Evolutionary conservation across 1,284 basidiomycete genomes (phyloP).

Genomic region (Ceratobasidium sp.): DNA sequence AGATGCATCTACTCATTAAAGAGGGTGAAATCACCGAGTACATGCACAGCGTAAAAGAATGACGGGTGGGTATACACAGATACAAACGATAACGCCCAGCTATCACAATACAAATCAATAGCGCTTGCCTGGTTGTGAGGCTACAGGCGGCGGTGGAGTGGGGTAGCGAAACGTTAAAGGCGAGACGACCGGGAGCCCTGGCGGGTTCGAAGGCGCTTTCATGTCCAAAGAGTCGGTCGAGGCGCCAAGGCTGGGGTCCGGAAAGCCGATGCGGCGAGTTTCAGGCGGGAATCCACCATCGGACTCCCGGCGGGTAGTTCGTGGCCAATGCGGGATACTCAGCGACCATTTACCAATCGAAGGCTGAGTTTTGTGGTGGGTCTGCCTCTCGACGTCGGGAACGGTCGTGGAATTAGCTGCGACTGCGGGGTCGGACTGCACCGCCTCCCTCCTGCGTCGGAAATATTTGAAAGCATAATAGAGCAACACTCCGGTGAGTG

Average conservation of each 20-base stretch:
- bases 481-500: neutral
- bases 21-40: conserved; percentile 2
- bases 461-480: conserved; percentile 3
- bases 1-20: neutral
- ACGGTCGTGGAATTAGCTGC: neutral
- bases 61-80: neutral
- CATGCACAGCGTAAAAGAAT: conserved; percentile 25
- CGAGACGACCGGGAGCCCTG: conserved; percentile 18
- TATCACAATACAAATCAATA: neutral
- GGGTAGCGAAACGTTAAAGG: conserved; percentile 24
- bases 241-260: conserved; percentile 18
- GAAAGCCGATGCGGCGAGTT: conserved; percentile 32
- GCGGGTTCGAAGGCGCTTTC: conserved; percentile 18
- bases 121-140: conserved; percentile 17
- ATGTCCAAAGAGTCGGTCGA: conserved; percentile 28
- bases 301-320: conserved; percentile 26
- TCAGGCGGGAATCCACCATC: conserved; percentile 42
- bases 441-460: neutral
- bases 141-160: conserved; percentile 28
- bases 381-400: conserved; percentile 23
- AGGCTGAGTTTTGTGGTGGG: neutral
- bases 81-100: neutral
- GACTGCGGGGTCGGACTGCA: neutral
- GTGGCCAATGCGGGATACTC: conserved; percentile 22
- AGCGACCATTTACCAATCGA: conserved; percentile 41